Percentiles rank a stretch among this genome's conserved stretches.
phyloP scores from a whole-genome alignment of 164 flowering plant genomes.

The Cinnamomum chago region DNA sequence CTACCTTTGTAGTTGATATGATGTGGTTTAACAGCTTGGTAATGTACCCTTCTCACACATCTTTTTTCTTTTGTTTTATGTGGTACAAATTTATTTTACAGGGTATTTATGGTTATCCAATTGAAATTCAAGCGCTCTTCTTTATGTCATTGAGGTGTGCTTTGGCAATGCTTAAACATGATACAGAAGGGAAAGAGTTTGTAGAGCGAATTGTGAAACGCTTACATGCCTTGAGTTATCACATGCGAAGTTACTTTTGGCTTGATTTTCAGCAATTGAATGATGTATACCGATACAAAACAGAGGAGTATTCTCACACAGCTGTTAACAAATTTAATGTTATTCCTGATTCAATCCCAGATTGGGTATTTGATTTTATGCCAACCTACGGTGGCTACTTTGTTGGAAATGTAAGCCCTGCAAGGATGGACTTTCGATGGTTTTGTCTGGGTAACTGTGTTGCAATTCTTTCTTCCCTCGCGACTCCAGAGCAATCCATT shows the following conservation, averaged over 20 bases:
- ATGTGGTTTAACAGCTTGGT: not conserved
- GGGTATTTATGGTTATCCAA: conserved; percentile 29
- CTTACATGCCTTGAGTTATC: conserved; percentile 24
- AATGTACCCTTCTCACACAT: not conserved
- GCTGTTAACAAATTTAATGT: conserved; percentile 29
- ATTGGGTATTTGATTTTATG: conserved; percentile 33
- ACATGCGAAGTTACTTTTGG: conserved; percentile 32
- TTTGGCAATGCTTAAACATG: conserved; percentile 21
- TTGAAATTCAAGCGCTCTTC: conserved; percentile 28
- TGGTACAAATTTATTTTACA: conserved; percentile 3
- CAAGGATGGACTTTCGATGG: conserved; percentile 32
- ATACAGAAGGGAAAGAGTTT: conserved; percentile 25
- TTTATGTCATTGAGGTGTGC: conserved; percentile 28
- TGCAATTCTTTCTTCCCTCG: conserved; percentile 25
- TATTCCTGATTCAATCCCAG: conserved; percentile 29
- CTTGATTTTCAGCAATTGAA: conserved; percentile 26
- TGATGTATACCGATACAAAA: conserved; percentile 26
- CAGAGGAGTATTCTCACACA: conserved; percentile 31
- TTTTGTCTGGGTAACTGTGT: conserved; percentile 26
- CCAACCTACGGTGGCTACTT: conserved; percentile 29
- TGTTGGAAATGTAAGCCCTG: conserved; percentile 30
- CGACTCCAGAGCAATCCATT: conserved; percentile 26
- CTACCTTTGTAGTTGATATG: not conserved
- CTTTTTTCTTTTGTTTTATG: not conserved
- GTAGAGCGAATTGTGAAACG: conserved; percentile 24